phyloP scores from a whole-genome alignment of 805 yeast genomes.

The Yarrowia bubula region DNA sequence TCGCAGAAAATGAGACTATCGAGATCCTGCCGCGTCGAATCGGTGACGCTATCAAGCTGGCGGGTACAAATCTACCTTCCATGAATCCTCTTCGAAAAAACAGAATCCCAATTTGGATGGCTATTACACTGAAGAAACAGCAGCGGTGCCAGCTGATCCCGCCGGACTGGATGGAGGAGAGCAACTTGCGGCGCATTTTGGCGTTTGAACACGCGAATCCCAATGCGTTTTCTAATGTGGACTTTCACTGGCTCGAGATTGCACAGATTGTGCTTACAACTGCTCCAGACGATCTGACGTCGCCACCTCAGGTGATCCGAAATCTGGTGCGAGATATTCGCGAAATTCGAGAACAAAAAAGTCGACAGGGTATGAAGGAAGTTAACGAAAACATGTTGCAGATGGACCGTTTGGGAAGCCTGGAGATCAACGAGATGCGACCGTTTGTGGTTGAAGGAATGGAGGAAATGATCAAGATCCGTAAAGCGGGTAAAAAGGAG shows the following conservation, averaged over 20 bases:
- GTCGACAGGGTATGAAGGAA: conserved; percentile 72
- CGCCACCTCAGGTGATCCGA: conserved; percentile 67
- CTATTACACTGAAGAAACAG: conserved; percentile 76
- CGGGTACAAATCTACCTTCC: conserved; percentile 52
- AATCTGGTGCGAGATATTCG: conserved; percentile 76
- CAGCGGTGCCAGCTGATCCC: conserved; percentile 80
- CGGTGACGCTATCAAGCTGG: conserved; percentile 60
- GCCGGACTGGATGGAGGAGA: conserved; percentile 75
- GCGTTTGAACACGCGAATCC: conserved; percentile 63
- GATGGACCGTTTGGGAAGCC: conserved; percentile 72
- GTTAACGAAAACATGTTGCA: conserved; percentile 81
- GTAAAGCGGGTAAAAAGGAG: conserved; percentile 39
- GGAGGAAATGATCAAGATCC: conserved; percentile 67
- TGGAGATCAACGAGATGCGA: conserved; percentile 86
- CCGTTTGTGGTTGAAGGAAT: conserved; percentile 79
- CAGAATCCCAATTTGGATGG: conserved; percentile 83
- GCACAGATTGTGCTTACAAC: conserved; percentile 64
- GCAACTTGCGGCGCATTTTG: conserved; percentile 53
- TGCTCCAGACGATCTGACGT: conserved; percentile 77
- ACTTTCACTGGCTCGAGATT: conserved; percentile 80
- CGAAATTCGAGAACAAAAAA: conserved; percentile 77
- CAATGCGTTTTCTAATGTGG: conserved; percentile 53
- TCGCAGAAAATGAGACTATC: conserved; percentile 76
- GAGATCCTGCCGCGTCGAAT: conserved; percentile 77
- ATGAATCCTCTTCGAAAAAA: conserved; percentile 66